Conservation (phyloP, 352 stramenopile species). For the Stramenopiles sp. region DNA sequence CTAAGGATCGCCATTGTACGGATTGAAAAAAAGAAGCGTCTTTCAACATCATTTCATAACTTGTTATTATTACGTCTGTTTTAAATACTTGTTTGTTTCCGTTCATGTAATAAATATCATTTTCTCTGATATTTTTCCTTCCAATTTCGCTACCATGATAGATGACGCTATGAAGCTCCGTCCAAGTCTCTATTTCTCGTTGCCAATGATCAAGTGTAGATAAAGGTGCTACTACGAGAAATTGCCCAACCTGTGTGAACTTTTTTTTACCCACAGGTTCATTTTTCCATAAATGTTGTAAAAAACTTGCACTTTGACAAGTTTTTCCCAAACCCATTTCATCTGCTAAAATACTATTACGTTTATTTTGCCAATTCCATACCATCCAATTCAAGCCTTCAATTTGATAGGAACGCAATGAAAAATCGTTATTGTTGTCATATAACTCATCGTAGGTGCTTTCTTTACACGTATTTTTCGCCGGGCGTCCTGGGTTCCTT, state of each 20-base stretch:
- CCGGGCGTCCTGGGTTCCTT: background rate
- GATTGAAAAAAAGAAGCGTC: slow-evolving; percentile 79
- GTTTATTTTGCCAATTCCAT: slow-evolving; percentile 49
- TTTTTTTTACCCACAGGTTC: background rate
- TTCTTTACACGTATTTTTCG: background rate
- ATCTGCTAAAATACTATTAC: slow-evolving; percentile 81
- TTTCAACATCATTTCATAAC: slow-evolving; percentile 90
- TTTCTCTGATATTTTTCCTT: background rate
- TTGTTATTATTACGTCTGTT: slow-evolving; percentile 99
- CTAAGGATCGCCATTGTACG: slow-evolving; percentile 87
- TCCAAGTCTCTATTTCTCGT: slow-evolving; percentile 79
- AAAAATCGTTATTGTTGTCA: slow-evolving; percentile 17
- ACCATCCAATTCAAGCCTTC: slow-evolving; percentile 95
- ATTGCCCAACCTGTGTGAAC: slow-evolving; percentile 68
- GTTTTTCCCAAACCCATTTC: slow-evolving; percentile 97
- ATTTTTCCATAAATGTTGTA: slow-evolving; percentile 52
- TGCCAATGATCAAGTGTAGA: slow-evolving; percentile 97
- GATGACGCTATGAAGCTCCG: background rate
- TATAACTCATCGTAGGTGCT: background rate
- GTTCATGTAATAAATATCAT: background rate
- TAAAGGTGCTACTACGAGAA: slow-evolving; percentile 90
- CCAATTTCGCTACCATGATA: background rate
- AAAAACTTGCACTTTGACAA: slow-evolving; percentile 73
- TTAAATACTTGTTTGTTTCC: slow-evolving; percentile 33
- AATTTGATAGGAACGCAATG: slow-evolving; percentile 83